phyloP scores from a whole-genome alignment of 1,139 yeast genomes.

The Pichia sp. region DNA sequence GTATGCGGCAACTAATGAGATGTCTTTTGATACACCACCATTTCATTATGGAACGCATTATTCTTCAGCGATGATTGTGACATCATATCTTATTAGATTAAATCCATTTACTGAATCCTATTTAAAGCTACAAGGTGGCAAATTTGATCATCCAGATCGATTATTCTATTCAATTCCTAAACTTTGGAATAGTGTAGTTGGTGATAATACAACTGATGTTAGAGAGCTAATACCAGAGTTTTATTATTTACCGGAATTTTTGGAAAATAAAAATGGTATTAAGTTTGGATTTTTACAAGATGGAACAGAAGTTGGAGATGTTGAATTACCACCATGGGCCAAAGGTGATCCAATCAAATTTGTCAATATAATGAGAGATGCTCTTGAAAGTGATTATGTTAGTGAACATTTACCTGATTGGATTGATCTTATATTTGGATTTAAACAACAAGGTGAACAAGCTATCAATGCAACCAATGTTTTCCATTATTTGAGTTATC shows the following conservation, averaged over 20 bases:
- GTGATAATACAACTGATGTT: conserved; percentile 77
- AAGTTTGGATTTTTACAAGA: conserved; percentile 64
- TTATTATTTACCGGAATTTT: conserved; percentile 69
- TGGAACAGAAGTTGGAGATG: conserved; percentile 53
- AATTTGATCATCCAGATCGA: conserved; percentile 81
- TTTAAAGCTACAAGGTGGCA: conserved; percentile 73
- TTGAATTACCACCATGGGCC: conserved; percentile 76
- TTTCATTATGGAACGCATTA: conserved; percentile 91
- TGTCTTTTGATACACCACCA: conserved; percentile 45
- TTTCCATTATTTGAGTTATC: conserved; percentile 73
- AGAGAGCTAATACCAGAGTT: conserved; percentile 83
- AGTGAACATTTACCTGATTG: conserved; percentile 67
- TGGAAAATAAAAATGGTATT: conserved; percentile 54
- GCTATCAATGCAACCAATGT: conserved; percentile 65
- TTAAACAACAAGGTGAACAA: conserved; percentile 61
- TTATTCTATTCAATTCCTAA: conserved; percentile 62
- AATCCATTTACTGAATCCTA: conserved; percentile 78
- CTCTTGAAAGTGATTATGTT: conserved; percentile 74
- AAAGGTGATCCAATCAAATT: conserved; percentile 64
- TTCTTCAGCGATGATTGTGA: conserved; percentile 86
- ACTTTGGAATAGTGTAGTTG: conserved; percentile 74
- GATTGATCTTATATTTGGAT: conserved; percentile 81
- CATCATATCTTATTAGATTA: conserved; percentile 65
- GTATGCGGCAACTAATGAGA: conserved; percentile 55
- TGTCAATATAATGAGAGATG: conserved; percentile 67